Conservation (phyloP, 78 protist genomes). For the Bigelowiella natans region DNA sequence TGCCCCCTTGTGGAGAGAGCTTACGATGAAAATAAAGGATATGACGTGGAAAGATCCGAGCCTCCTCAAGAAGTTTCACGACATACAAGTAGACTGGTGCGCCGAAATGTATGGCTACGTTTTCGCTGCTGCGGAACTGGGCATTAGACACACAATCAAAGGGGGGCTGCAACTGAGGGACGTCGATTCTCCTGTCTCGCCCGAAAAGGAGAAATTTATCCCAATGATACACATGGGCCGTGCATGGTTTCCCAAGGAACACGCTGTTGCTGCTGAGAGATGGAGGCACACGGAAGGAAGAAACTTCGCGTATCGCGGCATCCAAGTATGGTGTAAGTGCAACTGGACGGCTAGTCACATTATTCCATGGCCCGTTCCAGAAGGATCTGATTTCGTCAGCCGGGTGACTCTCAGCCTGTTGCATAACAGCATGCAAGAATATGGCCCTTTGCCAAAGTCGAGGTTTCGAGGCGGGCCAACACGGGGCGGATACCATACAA, state of each 20-base stretch:
- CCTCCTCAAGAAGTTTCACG: neutral
- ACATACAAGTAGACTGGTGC: neutral
- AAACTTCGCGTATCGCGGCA: neutral
- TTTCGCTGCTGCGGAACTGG: slow-evolving; percentile 6
- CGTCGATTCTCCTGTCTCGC: neutral
- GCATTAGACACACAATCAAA: neutral
- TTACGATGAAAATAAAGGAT: neutral
- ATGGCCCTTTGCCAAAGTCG: neutral
- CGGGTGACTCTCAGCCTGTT: neutral
- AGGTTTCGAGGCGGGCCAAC: too few relatives aligned
- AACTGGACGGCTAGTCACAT: slow-evolving; percentile 10
- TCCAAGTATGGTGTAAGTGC: slow-evolving; percentile 7
- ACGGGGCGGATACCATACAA: too few relatives aligned
- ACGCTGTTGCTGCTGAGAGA: neutral
- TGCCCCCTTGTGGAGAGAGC: neutral
- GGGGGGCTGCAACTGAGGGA: neutral
- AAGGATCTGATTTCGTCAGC: slow-evolving; percentile 1
- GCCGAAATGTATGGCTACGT: slow-evolving; percentile 8
- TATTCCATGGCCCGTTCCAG: slow-evolving; percentile 11
- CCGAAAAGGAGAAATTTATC: neutral
- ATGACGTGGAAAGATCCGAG: neutral
- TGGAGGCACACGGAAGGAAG: slow-evolving; percentile 12
- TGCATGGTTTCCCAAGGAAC: slow-evolving; percentile 1
- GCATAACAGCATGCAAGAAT: neutral
- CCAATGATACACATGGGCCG: slow-evolving; percentile 10